phyloP scores from a whole-genome alignment of 2,329 filamentous ascomycete genomes.

The Lasiodiplodia sp. region DNA sequence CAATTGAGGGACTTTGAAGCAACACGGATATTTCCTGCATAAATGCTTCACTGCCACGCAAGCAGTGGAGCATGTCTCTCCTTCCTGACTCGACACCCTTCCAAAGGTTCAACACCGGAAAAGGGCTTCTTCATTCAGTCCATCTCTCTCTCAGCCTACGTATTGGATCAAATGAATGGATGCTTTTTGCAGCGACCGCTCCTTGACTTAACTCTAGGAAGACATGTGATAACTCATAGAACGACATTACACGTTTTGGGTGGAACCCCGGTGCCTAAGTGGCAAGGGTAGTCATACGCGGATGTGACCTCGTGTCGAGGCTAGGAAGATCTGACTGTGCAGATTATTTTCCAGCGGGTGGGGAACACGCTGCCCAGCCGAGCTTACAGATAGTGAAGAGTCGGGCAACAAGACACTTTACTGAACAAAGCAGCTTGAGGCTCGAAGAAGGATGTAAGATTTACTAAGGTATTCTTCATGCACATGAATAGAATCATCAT shows the following conservation, averaged over 20 bases:
- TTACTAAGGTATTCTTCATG: too few relatives aligned
- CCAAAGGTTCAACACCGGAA: too few relatives aligned
- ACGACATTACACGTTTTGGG: background rate
- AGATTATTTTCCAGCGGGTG: too few relatives aligned
- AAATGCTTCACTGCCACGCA: background rate
- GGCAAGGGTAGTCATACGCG: background rate
- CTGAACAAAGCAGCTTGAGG: background rate
- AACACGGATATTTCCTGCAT: background rate
- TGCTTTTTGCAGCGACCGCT: background rate
- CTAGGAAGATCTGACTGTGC: too few relatives aligned
- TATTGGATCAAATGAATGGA: background rate
- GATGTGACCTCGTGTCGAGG: background rate
- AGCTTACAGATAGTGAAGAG: too few relatives aligned
- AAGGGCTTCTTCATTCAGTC: too few relatives aligned
- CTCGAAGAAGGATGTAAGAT: background rate
- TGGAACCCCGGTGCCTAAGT: background rate
- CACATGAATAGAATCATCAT: too few relatives aligned
- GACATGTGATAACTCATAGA: background rate
- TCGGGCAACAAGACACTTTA: too few relatives aligned
- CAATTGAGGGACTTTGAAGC: background rate
- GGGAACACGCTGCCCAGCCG: too few relatives aligned
- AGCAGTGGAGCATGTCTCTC: background rate
- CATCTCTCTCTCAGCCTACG: background rate
- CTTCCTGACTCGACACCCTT: background rate
- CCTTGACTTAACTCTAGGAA: background rate